Base-by-base conservation (phyloP, 345 rosid species). In the Heritiera fomes region DNA sequence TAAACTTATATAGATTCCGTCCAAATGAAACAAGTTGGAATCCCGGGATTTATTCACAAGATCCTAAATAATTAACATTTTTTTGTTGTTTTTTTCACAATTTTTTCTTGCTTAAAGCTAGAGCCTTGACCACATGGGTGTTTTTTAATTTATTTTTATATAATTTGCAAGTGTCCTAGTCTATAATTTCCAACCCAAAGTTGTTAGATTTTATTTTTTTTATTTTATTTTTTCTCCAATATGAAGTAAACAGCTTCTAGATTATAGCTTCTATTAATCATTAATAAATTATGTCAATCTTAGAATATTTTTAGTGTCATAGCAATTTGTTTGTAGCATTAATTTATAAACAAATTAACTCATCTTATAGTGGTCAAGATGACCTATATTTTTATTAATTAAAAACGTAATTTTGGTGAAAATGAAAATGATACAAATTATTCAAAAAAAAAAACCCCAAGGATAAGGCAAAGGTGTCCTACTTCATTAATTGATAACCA, bases 311-410 rank as follows among this genome's bases (percentile, higher is more conserved):
- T 53, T 0, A 52, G 7, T 55, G n/a, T 53, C n/a, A 15, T 15
- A 15, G 7, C 17, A 52, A 52, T 14, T 3, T 11, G 5, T 14
- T 13, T 52, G 1, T 2, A 2, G 15, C 6, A 3, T 53, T 53
- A 53, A 11, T 8, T 68, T n/a, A n/a, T 23, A 23, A 53, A 46
- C 11, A 11, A 11, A 47, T 23, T 20, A 69, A 20, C n/a, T 47
- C 55, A 46, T 23, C 38, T 69, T 69, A 68, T 69, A 68, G 73
- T 68, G 18, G 8, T 68, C 55, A 68, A 45, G 38, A 46, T 23
- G 18, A 68, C 20, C 8, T n/a, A 55, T 1, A n/a, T 41, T 6
- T 8, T 66, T 53, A 40, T 32, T 65, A n/a, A 5, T 68, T 68
- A 10, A n/a, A 7, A 7, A 40, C 12, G 9, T 49, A 15, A 17